Base-by-base conservation (phyloP, 805 yeast species). In the Ogataea pini region DNA sequence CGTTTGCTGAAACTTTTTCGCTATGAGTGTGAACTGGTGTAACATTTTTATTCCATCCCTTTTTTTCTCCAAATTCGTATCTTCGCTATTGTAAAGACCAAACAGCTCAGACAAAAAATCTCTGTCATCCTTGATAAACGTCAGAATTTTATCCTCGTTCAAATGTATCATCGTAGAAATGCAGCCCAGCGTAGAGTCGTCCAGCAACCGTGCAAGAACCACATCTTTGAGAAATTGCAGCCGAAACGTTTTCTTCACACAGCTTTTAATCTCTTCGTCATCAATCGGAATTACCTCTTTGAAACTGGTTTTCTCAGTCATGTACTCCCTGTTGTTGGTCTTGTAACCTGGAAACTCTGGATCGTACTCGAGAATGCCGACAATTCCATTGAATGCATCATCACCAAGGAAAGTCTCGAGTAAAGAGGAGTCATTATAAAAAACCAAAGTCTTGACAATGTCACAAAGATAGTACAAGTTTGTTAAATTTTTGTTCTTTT, bases 331-430 rank as follows among this genome's bases (percentile, higher is more conserved):
- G 68, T 88, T 89, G 57, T 88, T 85, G 3, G 96, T 89, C 65
- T 89, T 90, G 54, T 76, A 75, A 12, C 75, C 74, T 1, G 97
- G 96, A 59, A 78, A 89, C 48, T 88, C 96, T 0, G 94, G 86
- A 64, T 94, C 97, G 65, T 89, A 86, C 65, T 94, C 99, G 40
- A 92, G 68, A 10, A 89, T 85, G 1, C 96, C 96, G 10, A 85
- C 77, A 3, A 89, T 69, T 1, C 86, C 86, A 58, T 73, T 60
- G 39, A 84, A 73, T 34, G 72, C 59, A 7, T 72, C 73, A 51
- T 82, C 85, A 12, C 73, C 73, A 2, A 83, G 68, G 50, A 86
- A 71, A n/a, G 71, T 57, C 46, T 85, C 89, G 39, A 85, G 63
- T 4, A 86, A 72, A 12, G 72, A 67, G 24, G 78, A 70, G 54